These are phyloP conservation scores for Paraleonurus japonicus DNA, from an alignment of 257 asterid species.

Conservation along the genomic window DNA sequence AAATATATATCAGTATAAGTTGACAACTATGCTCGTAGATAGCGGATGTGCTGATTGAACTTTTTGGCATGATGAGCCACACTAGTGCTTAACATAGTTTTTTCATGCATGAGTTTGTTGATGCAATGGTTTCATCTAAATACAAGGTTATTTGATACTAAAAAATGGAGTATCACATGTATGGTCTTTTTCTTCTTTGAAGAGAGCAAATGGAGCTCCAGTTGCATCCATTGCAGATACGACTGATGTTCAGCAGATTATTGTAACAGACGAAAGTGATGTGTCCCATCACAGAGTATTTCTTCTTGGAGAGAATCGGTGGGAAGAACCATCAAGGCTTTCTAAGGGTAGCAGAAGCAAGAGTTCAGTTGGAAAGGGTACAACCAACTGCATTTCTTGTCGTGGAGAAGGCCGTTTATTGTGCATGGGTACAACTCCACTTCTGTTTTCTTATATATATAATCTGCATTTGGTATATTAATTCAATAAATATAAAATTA, in stretches of 20 bases:
- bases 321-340: conserved; percentile 98
- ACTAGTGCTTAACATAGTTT: not conserved
- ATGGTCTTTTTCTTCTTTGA: conserved; percentile 8
- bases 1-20: not conserved
- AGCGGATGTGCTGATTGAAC: conserved; percentile 7
- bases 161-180: not conserved
- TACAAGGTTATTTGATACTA: not conserved
- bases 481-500: not conserved
- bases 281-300: conserved; percentile 57
- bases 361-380: conserved; percentile 32
- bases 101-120: not conserved
- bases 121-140: not conserved
- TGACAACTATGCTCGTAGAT: not conserved
- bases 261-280: conserved; percentile 34
- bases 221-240: conserved; percentile 36
- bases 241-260: conserved; percentile 43
- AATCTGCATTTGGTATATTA: not conserved
- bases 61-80: not conserved
- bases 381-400: conserved; percentile 57
- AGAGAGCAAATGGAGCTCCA: conserved; percentile 62
- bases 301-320: conserved; percentile 94
- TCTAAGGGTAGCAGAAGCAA: conserved; percentile 35
- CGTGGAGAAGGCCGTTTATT: conserved; percentile 87
- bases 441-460: not conserved
- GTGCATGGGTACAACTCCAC: conserved; percentile 72